Evolutionary conservation across 2,329 filamentous ascomycete species (phyloP).

Genomic region (Fusarium sp.): DNA sequence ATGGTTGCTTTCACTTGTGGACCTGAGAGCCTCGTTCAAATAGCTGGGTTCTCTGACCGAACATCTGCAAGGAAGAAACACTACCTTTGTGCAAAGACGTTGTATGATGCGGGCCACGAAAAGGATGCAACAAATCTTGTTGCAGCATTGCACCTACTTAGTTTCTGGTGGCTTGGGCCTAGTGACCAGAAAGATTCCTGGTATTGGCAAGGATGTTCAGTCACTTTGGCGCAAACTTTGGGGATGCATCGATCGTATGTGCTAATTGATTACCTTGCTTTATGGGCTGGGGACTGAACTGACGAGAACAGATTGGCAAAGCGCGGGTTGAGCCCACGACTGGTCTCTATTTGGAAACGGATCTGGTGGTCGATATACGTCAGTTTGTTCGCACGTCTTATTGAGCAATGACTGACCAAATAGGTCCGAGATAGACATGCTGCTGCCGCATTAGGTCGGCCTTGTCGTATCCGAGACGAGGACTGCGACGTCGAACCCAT

Average conservation of each 20-base stretch:
- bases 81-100: conserved; percentile 24
- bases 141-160: conserved; percentile 12
- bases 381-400: neutral
- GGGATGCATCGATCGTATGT: conserved; percentile 30
- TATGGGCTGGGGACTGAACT: neutral
- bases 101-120: conserved; percentile 24
- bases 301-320: neutral
- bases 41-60: conserved; percentile 13
- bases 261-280: rapidly evolving
- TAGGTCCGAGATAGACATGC: conserved; percentile 20
- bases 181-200: conserved; percentile 30
- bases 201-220: conserved; percentile 28
- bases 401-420: neutral
- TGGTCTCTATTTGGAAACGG: conserved; percentile 19
- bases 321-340: neutral
- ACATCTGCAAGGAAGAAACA: conserved; percentile 14
- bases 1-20: conserved; percentile 10
- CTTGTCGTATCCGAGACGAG: conserved; percentile 32
- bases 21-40: conserved; percentile 6
- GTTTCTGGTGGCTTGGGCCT: conserved; percentile 28
- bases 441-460: conserved; percentile 16
- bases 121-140: conserved; percentile 1
- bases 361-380: conserved; percentile 39
- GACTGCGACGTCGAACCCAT: conserved; percentile 28
- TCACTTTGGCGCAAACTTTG: conserved; percentile 18